Base-by-base conservation (phyloP, 345 rosid species). In the Rhodamnia rubescens region DNA sequence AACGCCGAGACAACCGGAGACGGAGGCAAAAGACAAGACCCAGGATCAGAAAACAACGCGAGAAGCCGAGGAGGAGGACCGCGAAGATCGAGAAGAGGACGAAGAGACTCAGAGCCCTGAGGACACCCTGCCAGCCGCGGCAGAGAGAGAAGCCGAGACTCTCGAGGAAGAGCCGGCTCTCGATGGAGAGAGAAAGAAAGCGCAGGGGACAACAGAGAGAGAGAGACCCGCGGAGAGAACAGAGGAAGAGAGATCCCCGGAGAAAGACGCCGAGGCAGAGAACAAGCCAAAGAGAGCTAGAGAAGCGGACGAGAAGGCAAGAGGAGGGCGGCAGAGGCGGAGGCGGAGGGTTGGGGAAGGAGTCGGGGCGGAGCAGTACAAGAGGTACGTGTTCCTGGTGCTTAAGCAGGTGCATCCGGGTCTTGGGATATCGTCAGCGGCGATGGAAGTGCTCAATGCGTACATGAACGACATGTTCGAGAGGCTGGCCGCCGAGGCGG, bases 331-430 rank as follows among this genome's bases (percentile, higher is more conserved):
- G 61, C 59, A 84, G 58, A 20, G 40, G 61, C 21, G 36, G 78
- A 87, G 69, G 89, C 84, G 89, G 75, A 88, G 75, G 44, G 74
- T 11, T 47, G 83, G 74, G 24, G 88, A 58, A 13, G 88, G 36
- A 7, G 87, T 53, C 18, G 84, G 82, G 9, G 83, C 87, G 15
- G 90, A 90, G 85, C 93, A 86, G 84, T 94, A 93, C 89, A 92
- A 84, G 89, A 91, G 93, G 88, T 94, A 94, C 83, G 96, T 93
- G 82, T 93, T 86, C 42, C 92, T 81, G 87, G 94, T 94, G 78
- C 81, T 92, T 89, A 95, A 94, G 89, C 94, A 92, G 57, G 96
- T 94, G 80, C 98, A 96, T 86, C 98, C 97, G 8, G 92, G 91
- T 8, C 80, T 95, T 87, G 90, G 88, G 59, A 91, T 95, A 85